phyloP scores from a whole-genome alignment of 2,329 filamentous ascomycete genomes.

The Pseudocercospora ulei region DNA sequence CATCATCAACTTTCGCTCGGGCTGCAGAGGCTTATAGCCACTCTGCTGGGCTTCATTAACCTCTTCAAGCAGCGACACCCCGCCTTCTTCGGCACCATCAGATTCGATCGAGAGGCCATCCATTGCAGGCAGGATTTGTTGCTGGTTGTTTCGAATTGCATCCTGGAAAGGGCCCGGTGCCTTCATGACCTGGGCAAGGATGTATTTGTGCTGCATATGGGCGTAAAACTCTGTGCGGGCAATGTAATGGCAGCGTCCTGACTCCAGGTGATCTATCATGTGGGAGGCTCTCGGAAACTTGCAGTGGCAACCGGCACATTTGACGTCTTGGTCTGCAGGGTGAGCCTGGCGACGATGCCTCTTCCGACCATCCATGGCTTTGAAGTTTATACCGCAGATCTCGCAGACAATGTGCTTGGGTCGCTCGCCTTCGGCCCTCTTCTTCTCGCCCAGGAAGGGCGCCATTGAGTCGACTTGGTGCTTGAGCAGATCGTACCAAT shows the following conservation, averaged over 20 bases:
- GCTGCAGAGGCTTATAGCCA: constrained; percentile 19
- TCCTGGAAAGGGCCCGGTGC: constrained; percentile 24
- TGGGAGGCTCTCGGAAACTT: constrained; percentile 43
- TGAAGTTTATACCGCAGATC: constrained; percentile 49
- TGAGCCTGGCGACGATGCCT: constrained; percentile 43
- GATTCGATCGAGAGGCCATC: constrained; percentile 11
- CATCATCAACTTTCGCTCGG: constrained; percentile 5
- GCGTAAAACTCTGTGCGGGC: constrained; percentile 38
- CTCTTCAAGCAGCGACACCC: constrained; percentile 19
- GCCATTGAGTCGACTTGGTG: constrained; percentile 35
- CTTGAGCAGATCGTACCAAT: constrained; percentile 29
- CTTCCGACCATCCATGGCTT: constrained; percentile 44
- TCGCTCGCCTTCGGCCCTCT: constrained; percentile 22
- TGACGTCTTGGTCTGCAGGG: constrained; percentile 42
- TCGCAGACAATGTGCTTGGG: constrained; percentile 46
- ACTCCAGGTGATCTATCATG: constrained; percentile 49
- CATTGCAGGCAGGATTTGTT: constrained; percentile 1
- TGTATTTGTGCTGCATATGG: constrained; percentile 45
- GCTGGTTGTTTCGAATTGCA: constrained; percentile 14
- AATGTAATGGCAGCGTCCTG: constrained; percentile 43
- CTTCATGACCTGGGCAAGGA: constrained; percentile 36
- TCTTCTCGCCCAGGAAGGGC: constrained; percentile 22
- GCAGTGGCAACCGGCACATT: constrained; percentile 45
- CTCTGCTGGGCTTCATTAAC: constrained; percentile 19
- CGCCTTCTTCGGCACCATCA: constrained; percentile 13